Evolutionary conservation across 1,284 basidiomycete species (phyloP), one percentile per base, ranked within the genome.

Genomic region (Puccinia triticina): DNA sequence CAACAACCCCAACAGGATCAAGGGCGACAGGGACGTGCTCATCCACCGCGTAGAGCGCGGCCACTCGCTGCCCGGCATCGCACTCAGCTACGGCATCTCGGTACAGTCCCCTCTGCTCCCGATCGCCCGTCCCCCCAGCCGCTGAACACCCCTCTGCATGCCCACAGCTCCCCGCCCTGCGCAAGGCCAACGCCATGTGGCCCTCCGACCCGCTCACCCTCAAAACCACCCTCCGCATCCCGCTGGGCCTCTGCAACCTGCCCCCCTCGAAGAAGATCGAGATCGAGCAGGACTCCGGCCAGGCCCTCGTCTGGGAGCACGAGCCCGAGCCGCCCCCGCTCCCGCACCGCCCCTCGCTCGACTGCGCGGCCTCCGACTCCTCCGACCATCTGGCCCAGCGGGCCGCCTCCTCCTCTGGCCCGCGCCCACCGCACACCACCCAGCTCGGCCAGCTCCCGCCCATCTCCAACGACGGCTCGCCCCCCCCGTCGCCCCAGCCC

Each of bases 61-160:
- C n/a, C 64, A 81, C 23, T 74, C 79, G 3, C 32, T 81, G 11
- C 2, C 69, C 4, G 79, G 71, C 16, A 73, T 81, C 32, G 79
- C 79, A 21, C 79, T 73, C 37, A 81, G 69, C 40, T 81, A 81
- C 66, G 79, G 69, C 11, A 81, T 81, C 55, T 53, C 69, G 26
- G 69, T 74, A 29, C 23, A 72, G 71, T 72, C 8, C 1, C 5
- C 21, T 40, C 59, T 29, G 8, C n/a, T 64, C 59, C 23, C n/a
- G n/a, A n/a, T n/a, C n/a, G n/a, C n/a, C n/a, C n/a, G n/a, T n/a
- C n/a, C n/a, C n/a, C n/a, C n/a, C n/a, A n/a, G n/a, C n/a, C n/a
- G n/a, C n/a, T 4, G 11, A 8, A 57, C 53, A 57, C n/a, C n/a
- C n/a, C n/a, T n/a, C n/a, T n/a, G n/a, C n/a, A n/a, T n/a, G n/a